Percentiles rank a stretch among this genome's conserved stretches.
phyloP scores from a whole-genome alignment of 2,329 filamentous ascomycete genomes.

The Mycosphaerelloides madeirae region DNA sequence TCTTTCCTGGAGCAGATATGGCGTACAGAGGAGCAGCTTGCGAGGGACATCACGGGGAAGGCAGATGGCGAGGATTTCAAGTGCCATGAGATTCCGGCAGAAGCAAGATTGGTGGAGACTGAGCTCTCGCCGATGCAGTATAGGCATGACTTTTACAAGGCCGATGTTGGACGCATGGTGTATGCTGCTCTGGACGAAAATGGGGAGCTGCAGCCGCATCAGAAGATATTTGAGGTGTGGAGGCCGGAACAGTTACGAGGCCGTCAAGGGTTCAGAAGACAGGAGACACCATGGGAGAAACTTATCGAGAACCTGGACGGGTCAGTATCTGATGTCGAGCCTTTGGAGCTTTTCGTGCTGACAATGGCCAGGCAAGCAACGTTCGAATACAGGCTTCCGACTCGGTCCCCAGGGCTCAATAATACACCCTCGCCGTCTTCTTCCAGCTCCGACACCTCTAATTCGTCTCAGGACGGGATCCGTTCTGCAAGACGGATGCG shows the following conservation, averaged over 20 bases:
- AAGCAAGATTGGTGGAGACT: conserved; percentile 13
- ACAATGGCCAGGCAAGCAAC: too few relatives aligned
- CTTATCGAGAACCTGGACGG: too few relatives aligned
- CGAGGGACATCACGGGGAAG: conserved; percentile 11
- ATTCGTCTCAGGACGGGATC: too few relatives aligned
- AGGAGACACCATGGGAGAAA: too few relatives aligned
- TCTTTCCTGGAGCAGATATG: conserved; percentile 12
- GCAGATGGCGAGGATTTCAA: conserved; percentile 10
- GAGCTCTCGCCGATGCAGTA: conserved; percentile 7
- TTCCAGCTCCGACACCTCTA: too few relatives aligned
- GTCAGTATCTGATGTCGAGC: too few relatives aligned
- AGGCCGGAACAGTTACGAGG: not conserved
- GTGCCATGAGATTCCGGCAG: conserved; percentile 13
- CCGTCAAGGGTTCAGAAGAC: too few relatives aligned
- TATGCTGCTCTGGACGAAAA: conserved; percentile 8
- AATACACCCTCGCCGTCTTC: too few relatives aligned
- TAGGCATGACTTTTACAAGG: conserved; percentile 11
- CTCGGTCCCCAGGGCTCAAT: too few relatives aligned
- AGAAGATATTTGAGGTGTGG: conserved; percentile 8
- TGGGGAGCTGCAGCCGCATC: conserved; percentile 6
- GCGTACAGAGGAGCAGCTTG: conserved; percentile 13
- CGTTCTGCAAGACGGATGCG: too few relatives aligned
- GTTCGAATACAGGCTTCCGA: too few relatives aligned
- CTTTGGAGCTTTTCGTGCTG: too few relatives aligned
- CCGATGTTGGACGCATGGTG: conserved; percentile 9